phyloP scores from a whole-genome alignment of 2,329 filamentous ascomycete species.

The Nemania bipapillata region DNA sequence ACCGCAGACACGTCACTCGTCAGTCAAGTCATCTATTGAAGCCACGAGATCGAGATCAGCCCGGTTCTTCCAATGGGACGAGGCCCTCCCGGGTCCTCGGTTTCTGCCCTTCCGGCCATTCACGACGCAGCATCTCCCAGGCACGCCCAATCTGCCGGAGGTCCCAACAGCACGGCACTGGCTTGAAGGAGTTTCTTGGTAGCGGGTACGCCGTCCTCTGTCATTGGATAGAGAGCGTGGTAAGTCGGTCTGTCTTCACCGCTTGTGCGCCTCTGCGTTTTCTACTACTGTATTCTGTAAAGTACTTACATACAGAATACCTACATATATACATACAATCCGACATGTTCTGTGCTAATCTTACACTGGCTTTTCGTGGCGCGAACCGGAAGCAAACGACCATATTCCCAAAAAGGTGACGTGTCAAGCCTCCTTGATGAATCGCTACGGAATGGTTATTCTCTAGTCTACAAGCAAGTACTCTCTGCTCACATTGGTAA shows the following conservation, averaged over 20 bases:
- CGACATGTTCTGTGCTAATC: no score
- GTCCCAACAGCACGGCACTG: constrained; percentile 36
- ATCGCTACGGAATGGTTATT: background rate
- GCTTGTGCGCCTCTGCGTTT: constrained; percentile 12
- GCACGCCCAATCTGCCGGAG: constrained; percentile 20
- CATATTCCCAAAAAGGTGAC: constrained; percentile 21
- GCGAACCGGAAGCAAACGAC: constrained; percentile 1
- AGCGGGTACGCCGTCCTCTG: constrained; percentile 5
- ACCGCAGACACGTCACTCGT: constrained; percentile 9
- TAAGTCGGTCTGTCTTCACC: constrained; percentile 25
- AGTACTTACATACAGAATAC: no score
- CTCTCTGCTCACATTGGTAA: background rate
- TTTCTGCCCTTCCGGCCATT: constrained; percentile 4
- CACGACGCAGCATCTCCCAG: constrained; percentile 25
- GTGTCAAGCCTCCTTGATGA: constrained; percentile 13
- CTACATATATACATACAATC: no score
- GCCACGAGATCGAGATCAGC: constrained; percentile 25
- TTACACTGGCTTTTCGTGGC: background rate
- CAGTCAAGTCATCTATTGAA: constrained; percentile 25
- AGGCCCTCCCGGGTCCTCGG: background rate
- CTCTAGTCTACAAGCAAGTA: no score
- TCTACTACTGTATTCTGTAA: no score
- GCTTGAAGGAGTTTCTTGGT: constrained; percentile 17
- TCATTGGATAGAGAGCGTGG: constrained; percentile 7
- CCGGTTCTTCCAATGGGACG: constrained; percentile 24